These are phyloP conservation scores for Tricholomella constricta DNA, from an alignment of 768 basidiomycete species.

Conservation along the genomic window DNA sequence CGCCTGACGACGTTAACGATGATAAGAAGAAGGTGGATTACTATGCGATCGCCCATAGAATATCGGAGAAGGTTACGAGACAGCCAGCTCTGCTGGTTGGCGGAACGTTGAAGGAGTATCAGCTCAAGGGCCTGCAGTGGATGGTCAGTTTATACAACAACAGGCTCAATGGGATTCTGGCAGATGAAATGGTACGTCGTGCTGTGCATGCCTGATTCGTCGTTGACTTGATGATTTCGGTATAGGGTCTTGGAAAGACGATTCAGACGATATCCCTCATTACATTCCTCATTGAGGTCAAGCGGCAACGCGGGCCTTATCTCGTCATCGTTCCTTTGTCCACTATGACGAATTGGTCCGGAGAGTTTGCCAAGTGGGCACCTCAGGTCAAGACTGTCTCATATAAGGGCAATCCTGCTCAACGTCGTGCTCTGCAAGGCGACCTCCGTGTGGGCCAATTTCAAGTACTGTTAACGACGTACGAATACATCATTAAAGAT, in stretches of 20 bases:
- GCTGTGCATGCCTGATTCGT: slow-evolving; percentile 1
- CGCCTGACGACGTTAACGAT: slow-evolving; percentile 56
- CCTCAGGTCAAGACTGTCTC: slow-evolving; percentile 77
- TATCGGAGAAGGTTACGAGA: slow-evolving; percentile 79
- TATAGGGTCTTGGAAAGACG: slow-evolving; percentile 91
- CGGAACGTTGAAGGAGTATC: slow-evolving; percentile 93
- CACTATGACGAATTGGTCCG: slow-evolving; percentile 96
- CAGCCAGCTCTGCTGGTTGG: slow-evolving; percentile 80
- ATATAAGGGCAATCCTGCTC: slow-evolving; percentile 90
- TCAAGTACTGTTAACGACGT: slow-evolving; percentile 92
- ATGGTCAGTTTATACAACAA: slow-evolving; percentile 99
- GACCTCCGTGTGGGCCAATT: slow-evolving; percentile 82
- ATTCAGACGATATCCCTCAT: slow-evolving; percentile 96
- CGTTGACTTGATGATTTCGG: slow-evolving; percentile 11
- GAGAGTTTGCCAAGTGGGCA: slow-evolving; percentile 98
- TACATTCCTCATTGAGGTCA: slow-evolving; percentile 89
- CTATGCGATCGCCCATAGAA: slow-evolving; percentile 92
- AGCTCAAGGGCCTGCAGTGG: slow-evolving; percentile 95
- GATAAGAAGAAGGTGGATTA: slow-evolving; percentile 87
- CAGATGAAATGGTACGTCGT: slow-evolving; percentile 83
- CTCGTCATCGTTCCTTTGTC: slow-evolving; percentile 95
- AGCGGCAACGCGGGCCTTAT: slow-evolving; percentile 91
- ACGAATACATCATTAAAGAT: slow-evolving; percentile 98
- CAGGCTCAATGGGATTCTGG: slow-evolving; percentile 90
- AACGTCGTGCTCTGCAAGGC: slow-evolving; percentile 74